Evolutionary conservation across 2,329 filamentous ascomycete species (phyloP).

Genomic region (Trichoderma cornu-damae): DNA sequence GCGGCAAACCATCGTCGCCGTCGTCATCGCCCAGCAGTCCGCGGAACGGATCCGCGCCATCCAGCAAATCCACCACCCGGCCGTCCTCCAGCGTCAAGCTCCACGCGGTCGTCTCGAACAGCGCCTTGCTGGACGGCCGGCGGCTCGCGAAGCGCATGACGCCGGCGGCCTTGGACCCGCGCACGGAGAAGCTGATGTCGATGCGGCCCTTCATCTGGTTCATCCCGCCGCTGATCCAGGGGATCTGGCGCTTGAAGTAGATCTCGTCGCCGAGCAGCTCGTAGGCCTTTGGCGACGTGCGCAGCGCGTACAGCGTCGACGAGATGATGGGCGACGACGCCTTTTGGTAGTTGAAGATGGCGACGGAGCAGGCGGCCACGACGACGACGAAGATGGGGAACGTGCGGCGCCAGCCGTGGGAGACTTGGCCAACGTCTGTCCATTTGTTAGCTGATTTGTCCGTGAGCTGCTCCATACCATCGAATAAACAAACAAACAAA

Average conservation of each 20-base stretch:
- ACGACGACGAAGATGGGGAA: slow-evolving; percentile 74
- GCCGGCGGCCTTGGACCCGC: slow-evolving; percentile 65
- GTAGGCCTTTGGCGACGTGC: slow-evolving; percentile 70
- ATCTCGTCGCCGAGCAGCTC: slow-evolving; percentile 80
- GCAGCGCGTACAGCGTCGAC: slow-evolving; percentile 84
- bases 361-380: slow-evolving; percentile 66
- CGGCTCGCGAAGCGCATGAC: slow-evolving; percentile 76
- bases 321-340: slow-evolving; percentile 79
- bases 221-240: slow-evolving; percentile 81
- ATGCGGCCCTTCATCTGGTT: slow-evolving; percentile 91
- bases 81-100: slow-evolving; percentile 59
- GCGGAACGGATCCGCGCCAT: slow-evolving; percentile 64
- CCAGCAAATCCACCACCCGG: slow-evolving; percentile 64
- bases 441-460: neutral
- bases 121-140: slow-evolving; percentile 53
- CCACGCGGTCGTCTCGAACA: slow-evolving; percentile 90
- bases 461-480: too few species aligned
- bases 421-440: slow-evolving; percentile 40
- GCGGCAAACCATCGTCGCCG: slow-evolving; percentile 35
- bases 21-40: slow-evolving; percentile 41
- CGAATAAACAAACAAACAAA: neutral
- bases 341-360: slow-evolving; percentile 99
- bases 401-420: slow-evolving; percentile 63
- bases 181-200: slow-evolving; percentile 80
- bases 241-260: slow-evolving; percentile 72